Evolutionary conservation across 371 early-diverging fungal species (phyloP).

Genomic region (Circinella minor): DNA sequence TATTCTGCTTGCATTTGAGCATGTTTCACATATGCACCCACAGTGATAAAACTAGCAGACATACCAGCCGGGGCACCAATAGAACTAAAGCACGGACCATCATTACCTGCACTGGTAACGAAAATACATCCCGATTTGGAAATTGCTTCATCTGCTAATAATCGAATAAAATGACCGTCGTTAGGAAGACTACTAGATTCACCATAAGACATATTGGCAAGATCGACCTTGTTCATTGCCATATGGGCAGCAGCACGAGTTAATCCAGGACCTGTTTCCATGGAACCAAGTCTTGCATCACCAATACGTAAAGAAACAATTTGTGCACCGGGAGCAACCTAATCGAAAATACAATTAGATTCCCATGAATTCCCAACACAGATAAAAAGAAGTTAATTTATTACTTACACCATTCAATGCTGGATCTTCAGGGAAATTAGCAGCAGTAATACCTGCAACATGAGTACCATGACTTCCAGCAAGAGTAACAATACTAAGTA

Average conservation of each 20-base stretch:
- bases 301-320: conserved; percentile 94
- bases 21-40: conserved; percentile 91
- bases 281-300: conserved; percentile 80
- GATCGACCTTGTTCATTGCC: conserved; percentile 77
- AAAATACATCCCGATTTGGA: conserved; percentile 85
- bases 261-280: conserved; percentile 90
- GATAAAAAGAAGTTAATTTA: neutral
- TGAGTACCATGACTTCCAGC: conserved; percentile 93
- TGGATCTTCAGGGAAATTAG: conserved; percentile 84
- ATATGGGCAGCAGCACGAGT: conserved; percentile 85
- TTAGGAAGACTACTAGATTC: conserved; percentile 79
- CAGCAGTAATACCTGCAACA: conserved; percentile 90
- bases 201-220: conserved; percentile 97
- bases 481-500: conserved; percentile 79
- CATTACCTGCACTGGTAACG: conserved; percentile 91
- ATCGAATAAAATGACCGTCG: conserved; percentile 80
- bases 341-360: neutral
- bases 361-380: neutral
- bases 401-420: conserved; percentile 79
- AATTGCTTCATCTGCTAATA: conserved; percentile 82
- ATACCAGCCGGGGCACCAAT: conserved; percentile 90
- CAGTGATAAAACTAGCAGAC: conserved; percentile 76
- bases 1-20: conserved; percentile 91
- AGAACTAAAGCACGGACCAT: conserved; percentile 88
- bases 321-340: conserved; percentile 91